A percentile compares a stretch with the other conserved stretches of the same genome.
Evolutionary conservation across 305 asterid species (phyloP).

Genomic region (Rubia peregrina): DNA sequence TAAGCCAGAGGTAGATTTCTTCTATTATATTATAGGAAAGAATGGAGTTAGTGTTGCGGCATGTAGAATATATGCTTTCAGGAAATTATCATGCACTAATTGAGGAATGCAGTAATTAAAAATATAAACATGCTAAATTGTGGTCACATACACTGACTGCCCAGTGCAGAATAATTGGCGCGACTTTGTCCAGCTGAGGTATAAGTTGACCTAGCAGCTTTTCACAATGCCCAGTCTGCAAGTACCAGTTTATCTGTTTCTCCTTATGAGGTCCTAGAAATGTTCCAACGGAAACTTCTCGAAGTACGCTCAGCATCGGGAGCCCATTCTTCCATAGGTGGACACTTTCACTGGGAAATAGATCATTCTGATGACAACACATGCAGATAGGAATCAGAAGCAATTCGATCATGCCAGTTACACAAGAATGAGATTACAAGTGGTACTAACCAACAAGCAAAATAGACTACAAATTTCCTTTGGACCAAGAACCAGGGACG

Average conservation of each 20-base stretch:
- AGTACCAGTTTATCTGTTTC: constrained; percentile 74
- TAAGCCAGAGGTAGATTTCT: constrained; percentile 1
- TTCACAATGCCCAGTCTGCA: constrained; percentile 59
- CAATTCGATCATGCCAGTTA: not conserved
- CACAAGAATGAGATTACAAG: constrained; percentile 16
- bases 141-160: constrained; percentile 63
- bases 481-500: constrained; percentile 81
- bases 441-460: constrained; percentile 64
- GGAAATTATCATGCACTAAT: not conserved
- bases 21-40: not conserved
- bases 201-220: constrained; percentile 57
- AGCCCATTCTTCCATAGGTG: constrained; percentile 89
- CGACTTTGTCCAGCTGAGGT: constrained; percentile 51
- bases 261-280: constrained; percentile 55
- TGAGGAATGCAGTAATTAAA: not conserved
- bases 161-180: constrained; percentile 65
- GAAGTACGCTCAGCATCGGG: constrained; percentile 59
- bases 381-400: constrained; percentile 11
- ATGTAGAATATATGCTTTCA: not conserved
- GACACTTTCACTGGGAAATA: constrained; percentile 69
- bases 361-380: constrained; percentile 64
- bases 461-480: constrained; percentile 88
- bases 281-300: constrained; percentile 65
- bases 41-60: not conserved
- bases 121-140: constrained; percentile 12